Evolutionary conservation across 306 rosid genomes (phyloP).

Genomic region (Sicyos edulis): DNA sequence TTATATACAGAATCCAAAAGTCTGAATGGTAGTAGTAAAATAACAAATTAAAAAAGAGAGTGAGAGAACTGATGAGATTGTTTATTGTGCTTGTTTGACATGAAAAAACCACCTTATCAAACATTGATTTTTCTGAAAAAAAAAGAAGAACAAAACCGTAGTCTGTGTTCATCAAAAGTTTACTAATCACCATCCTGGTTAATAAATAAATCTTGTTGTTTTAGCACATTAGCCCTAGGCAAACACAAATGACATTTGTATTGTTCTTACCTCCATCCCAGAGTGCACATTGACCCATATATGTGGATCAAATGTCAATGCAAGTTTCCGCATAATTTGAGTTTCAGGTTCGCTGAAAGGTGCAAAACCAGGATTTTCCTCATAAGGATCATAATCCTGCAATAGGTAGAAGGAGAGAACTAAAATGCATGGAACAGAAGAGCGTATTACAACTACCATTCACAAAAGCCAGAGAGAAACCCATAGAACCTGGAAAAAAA

Average conservation of each 20-base stretch:
- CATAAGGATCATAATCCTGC: conserved; percentile 96
- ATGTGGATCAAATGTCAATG: conserved; percentile 83
- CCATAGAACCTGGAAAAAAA: not conserved
- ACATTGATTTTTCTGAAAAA: too few relatives aligned
- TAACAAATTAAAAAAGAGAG: too few relatives aligned
- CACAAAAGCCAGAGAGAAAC: not conserved
- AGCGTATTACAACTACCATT: not conserved
- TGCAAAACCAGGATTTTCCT: conserved; percentile 86
- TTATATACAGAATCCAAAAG: too few relatives aligned
- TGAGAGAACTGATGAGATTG: too few relatives aligned
- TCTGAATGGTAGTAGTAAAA: too few relatives aligned
- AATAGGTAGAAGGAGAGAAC: conserved; percentile 21
- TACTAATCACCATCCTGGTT: not conserved
- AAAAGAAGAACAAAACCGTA: too few relatives aligned
- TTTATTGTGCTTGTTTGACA: too few relatives aligned
- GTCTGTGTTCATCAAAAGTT: too few relatives aligned
- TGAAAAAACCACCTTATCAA: too few relatives aligned
- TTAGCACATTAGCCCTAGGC: not conserved
- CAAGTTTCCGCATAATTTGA: conserved; percentile 87
- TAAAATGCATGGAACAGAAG: not conserved
- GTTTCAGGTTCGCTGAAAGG: conserved; percentile 99
- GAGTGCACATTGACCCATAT: conserved; percentile 96
- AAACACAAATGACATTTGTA: not conserved
- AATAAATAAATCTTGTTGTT: not conserved
- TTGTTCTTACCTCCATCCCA: conserved; percentile 78